Percentiles rank a stretch among this genome's conserved stretches.
phyloP scores from a whole-genome alignment of 495 filamentous ascomycete species.

The Daldinia bambusicola region DNA sequence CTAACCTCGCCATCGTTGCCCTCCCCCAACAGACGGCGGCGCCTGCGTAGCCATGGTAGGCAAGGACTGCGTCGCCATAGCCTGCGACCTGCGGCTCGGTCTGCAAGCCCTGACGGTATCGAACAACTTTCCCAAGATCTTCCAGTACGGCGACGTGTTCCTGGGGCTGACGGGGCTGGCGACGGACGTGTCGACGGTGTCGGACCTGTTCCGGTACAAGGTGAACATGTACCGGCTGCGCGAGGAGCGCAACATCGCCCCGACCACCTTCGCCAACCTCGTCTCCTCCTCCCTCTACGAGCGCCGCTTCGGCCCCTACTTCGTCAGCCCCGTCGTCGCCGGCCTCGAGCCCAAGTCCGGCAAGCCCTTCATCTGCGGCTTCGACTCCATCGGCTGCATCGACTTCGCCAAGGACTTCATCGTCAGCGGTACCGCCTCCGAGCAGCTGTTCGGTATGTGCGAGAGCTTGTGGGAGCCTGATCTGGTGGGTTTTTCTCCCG shows the following conservation, averaged over 20 bases:
- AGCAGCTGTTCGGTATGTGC: conserved; percentile 98
- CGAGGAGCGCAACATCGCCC: conserved; percentile 95
- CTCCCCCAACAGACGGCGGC: conserved; percentile 76
- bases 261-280: conserved; percentile 94
- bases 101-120: conserved; percentile 96
- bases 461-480: conserved; percentile 98
- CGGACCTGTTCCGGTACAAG: conserved; percentile 98
- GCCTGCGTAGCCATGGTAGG: conserved; percentile 98
- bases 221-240: conserved; percentile 99
- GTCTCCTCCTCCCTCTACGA: conserved; percentile 92
- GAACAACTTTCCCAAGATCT: conserved; percentile 99
- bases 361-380: conserved; percentile 97
- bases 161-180: conserved; percentile 97
- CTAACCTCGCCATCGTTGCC: conserved; percentile 7
- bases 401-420: conserved; percentile 99
- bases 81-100: conserved; percentile 97
- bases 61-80: conserved; percentile 99
- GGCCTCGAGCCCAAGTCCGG: conserved; percentile 92
- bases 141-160: conserved; percentile 95
- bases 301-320: conserved; percentile 93
- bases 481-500: conserved; percentile 80
- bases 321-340: conserved; percentile 92
- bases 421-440: conserved; percentile 92
- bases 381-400: conserved; percentile 99
- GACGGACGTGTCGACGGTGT: conserved; percentile 93